A percentile compares a stretch with the other conserved stretches of the same genome.
phyloP scores from a whole-genome alignment of 1,139 yeast species.

The Sugiyamaella novakii region DNA sequence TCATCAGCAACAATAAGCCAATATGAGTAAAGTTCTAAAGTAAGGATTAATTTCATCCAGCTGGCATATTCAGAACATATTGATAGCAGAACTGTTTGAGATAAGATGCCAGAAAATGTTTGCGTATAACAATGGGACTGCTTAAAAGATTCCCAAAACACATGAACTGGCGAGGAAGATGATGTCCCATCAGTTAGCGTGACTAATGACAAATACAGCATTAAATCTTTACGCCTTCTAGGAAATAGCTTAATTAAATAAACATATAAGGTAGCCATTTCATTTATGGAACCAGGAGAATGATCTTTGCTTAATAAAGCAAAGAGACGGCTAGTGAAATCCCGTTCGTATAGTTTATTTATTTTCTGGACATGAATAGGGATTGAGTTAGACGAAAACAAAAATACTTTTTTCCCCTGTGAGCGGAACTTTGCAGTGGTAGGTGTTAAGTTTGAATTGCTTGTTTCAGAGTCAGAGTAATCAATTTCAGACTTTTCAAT shows the following conservation, averaged over 20 bases:
- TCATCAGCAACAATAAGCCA: conserved; percentile 71
- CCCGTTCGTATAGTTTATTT: conserved; percentile 19
- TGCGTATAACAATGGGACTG: conserved; percentile 22
- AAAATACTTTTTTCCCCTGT: not conserved
- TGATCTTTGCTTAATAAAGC: conserved; percentile 13
- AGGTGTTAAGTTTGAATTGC: not conserved
- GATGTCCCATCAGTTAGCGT: conserved; percentile 15
- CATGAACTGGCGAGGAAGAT: conserved; percentile 30
- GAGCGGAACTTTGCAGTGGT: not conserved
- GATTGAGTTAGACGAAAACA: conserved; percentile 2
- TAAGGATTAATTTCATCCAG: conserved; percentile 39
- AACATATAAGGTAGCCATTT: conserved; percentile 30
- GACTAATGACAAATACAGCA: conserved; percentile 35
- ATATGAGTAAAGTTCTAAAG: conserved; percentile 58
- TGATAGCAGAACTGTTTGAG: conserved; percentile 14
- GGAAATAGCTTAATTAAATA: conserved; percentile 34
- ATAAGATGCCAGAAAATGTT: conserved; percentile 14
- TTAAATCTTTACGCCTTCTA: conserved; percentile 30
- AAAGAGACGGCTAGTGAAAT: conserved; percentile 22
- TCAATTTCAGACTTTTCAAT: conserved; percentile 3
- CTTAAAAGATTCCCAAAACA: conserved; percentile 32
- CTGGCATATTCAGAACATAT: conserved; percentile 12
- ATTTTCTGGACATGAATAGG: conserved; percentile 7
- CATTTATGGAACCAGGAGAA: conserved; percentile 15
- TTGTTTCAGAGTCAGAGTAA: conserved; percentile 8